A percentile compares a stretch with the other conserved stretches of the same genome.
Conservation (phyloP, 805 yeast species). For the Schwanniomyces vanrijiae region DNA sequence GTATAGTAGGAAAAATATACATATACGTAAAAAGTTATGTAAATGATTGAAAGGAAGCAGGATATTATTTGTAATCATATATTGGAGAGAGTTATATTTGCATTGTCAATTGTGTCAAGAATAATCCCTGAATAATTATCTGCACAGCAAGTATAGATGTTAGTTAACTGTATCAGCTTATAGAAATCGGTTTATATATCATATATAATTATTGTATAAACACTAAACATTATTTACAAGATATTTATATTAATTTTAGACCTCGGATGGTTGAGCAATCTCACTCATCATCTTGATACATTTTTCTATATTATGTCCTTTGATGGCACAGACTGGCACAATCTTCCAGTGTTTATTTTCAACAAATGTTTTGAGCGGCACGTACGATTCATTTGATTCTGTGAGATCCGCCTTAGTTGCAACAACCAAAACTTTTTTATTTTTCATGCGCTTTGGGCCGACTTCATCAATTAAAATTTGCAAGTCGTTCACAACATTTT, state of each 20-base stretch:
- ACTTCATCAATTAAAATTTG: conserved; percentile 65
- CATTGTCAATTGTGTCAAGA: too few species aligned
- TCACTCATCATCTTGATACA: conserved; percentile 74
- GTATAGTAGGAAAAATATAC: too few species aligned
- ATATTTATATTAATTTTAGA: conserved; percentile 2
- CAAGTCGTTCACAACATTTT: conserved; percentile 67
- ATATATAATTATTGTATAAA: too few species aligned
- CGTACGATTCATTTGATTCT: conserved; percentile 49
- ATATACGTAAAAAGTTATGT: too few species aligned
- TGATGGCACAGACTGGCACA: conserved; percentile 82
- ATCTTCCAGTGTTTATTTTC: conserved; percentile 55
- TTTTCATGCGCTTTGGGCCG: conserved; percentile 59
- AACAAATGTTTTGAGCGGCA: conserved; percentile 45
- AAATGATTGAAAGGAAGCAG: too few species aligned
- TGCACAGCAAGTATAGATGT: too few species aligned
- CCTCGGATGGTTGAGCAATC: conserved; percentile 29
- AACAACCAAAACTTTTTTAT: conserved; percentile 68
- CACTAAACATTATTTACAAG: not conserved
- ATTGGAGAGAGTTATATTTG: too few species aligned
- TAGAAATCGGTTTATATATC: too few species aligned
- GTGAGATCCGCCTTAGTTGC: conserved; percentile 93
- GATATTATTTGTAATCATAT: too few species aligned
- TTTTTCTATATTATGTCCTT: conserved; percentile 68
- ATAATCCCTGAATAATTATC: too few species aligned
- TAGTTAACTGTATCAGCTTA: too few species aligned